These are phyloP conservation scores for Suillus ampliporus DNA, from an alignment of 768 basidiomycete genomes.

Conservation along the genomic window DNA sequence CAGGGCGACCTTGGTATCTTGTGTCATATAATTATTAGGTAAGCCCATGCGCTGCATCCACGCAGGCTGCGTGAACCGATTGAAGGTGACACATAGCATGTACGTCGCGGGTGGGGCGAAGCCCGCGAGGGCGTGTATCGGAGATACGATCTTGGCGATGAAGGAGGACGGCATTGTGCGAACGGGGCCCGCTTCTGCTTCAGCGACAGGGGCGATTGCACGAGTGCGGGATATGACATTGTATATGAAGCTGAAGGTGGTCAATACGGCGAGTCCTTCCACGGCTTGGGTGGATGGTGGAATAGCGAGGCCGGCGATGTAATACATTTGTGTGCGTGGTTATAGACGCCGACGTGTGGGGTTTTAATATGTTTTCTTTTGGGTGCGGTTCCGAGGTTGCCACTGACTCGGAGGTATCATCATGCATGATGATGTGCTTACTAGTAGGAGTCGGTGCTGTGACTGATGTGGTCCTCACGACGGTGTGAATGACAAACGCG, in stretches of 20 bases:
- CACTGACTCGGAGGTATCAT: not conserved
- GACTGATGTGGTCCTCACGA: not conserved
- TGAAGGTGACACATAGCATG: constrained; percentile 30
- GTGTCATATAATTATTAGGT: constrained; percentile 26
- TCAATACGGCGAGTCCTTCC: constrained; percentile 30
- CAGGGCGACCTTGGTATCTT: constrained; percentile 28
- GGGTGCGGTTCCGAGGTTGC: not conserved
- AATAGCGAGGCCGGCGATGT: constrained; percentile 32
- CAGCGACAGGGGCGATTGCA: constrained; percentile 4
- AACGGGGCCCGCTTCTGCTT: constrained; percentile 25
- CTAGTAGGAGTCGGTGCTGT: too few species aligned
- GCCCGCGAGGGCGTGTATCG: constrained; percentile 31
- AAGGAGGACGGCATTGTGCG: constrained; percentile 19
- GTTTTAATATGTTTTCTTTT: not conserved
- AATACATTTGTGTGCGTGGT: constrained; percentile 8
- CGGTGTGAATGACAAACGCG: not conserved
- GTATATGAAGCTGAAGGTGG: constrained; percentile 31
- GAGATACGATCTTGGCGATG: constrained; percentile 32
- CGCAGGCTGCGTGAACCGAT: constrained; percentile 40
- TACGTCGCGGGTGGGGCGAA: constrained; percentile 36
- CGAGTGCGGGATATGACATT: constrained; percentile 20
- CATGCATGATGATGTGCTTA: too few species aligned
- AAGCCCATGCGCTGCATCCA: constrained; percentile 39
- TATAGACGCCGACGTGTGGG: not conserved
- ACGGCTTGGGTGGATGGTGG: constrained; percentile 20